Evolutionary conservation across 768 basidiomycete species (phyloP), one percentile per base, ranked within the genome.

Genomic region (Rhodotorula toruloides): DNA sequence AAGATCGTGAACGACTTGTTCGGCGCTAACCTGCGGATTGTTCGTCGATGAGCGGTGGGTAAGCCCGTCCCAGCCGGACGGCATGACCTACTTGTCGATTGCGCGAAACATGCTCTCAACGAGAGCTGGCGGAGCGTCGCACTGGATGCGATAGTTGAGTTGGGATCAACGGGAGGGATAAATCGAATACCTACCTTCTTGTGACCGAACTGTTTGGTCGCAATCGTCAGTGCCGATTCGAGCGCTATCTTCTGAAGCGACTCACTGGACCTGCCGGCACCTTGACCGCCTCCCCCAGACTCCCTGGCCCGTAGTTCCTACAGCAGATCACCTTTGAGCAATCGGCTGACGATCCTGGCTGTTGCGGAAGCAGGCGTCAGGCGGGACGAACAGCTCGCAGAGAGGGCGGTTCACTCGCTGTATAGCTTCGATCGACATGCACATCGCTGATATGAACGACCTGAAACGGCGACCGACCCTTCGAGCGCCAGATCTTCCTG

Each of bases 291-390:
- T 70, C 65, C 0, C 77, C 76, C 12, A 68, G 34, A 71, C 75
- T 55, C 78, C 75, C 48, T 4, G 43, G 37, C 0, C 61, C 81
- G 65, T 79, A 85, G 48, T 81, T 78, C 57, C 84, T 79, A 74
- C 85, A 86, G 74, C 85, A 86, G 25, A 86, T 82, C 3, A 82
- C 82, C 72, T 84, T 84, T n/a, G 81, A 82, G 76, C 85, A 86
- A 47, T 81, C 79, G 3, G 81, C 81, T 36, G 85, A 83, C 10
- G 84, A 73, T 25, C 84, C 84, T 37, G 79, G 67, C 84, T 85
- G 57, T 19, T 32, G 48, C n/a, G n/a, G n/a, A n/a, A n/a, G n/a
- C n/a, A n/a, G n/a, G n/a, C n/a, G n/a, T n/a, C n/a, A 25, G 32
- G 19, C 1, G 22, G 4, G 2, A 4, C 29, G 16, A 12, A 9